A percentile compares a stretch with the other conserved stretches of the same genome.
Evolutionary conservation across 768 basidiomycete genomes (phyloP).

Genomic region (Mrakia blollopis): DNA sequence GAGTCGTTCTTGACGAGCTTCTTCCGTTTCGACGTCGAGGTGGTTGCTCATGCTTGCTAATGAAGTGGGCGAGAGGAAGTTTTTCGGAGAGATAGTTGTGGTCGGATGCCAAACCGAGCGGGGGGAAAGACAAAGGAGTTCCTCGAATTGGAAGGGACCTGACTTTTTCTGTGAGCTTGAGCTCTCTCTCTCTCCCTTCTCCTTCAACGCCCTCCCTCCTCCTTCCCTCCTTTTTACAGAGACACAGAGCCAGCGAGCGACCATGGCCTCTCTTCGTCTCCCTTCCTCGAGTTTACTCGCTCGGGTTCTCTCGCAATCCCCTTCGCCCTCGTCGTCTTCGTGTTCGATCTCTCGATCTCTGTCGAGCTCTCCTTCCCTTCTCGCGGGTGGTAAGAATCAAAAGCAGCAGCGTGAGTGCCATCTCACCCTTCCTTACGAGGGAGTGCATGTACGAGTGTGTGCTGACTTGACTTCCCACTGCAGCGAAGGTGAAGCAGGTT

Average conservation of each 20-base stretch:
- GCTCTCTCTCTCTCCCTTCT: not conserved
- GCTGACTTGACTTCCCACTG: not conserved
- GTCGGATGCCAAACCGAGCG: not conserved
- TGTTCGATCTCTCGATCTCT: not conserved
- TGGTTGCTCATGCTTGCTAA: not conserved
- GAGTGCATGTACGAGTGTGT: not conserved
- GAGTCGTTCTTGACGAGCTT: slow-evolving; percentile 25
- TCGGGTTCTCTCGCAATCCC: not conserved
- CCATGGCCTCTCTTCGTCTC: not conserved
- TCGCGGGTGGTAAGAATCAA: not conserved
- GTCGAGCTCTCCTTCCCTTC: not conserved
- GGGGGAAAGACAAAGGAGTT: not conserved
- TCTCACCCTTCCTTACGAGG: not conserved
- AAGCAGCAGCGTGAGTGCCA: not conserved
- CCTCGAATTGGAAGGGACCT: not conserved
- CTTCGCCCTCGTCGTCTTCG: not conserved
- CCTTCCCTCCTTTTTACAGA: too few species aligned
- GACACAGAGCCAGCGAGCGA: not conserved
- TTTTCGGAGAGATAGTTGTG: not conserved
- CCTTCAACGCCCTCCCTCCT: not conserved
- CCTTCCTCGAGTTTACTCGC: not conserved
- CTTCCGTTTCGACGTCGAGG: slow-evolving; percentile 29
- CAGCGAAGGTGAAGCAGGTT: not conserved
- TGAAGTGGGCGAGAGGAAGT: not conserved
- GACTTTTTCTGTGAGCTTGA: not conserved